Conservation (phyloP, 2,329 filamentous ascomycete genomes). For the Cladosporium cucumerinum region DNA sequence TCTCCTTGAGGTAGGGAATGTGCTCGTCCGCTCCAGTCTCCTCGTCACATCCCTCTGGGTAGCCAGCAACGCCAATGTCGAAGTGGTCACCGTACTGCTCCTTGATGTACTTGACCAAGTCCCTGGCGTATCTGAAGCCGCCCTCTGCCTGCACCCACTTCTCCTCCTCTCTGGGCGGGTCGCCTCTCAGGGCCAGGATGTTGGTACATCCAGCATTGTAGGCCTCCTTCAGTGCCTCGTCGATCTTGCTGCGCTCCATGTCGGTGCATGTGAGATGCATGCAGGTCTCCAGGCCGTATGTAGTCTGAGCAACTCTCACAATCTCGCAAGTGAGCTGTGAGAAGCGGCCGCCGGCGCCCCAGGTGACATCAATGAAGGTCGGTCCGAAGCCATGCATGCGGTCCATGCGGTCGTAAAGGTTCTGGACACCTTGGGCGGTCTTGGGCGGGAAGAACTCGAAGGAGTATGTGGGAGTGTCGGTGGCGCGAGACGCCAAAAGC, state of each 20-base stretch:
- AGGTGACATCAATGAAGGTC: conserved; percentile 96
- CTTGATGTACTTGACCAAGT: conserved; percentile 81
- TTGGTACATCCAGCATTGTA: conserved; percentile 97
- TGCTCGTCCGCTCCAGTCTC: conserved; percentile 81
- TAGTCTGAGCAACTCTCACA: conserved; percentile 91
- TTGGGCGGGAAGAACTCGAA: conserved; percentile 99
- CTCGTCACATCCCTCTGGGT: conserved; percentile 93
- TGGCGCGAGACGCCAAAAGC: conserved; percentile 74
- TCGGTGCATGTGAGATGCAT: conserved; percentile 99
- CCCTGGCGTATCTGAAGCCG: conserved; percentile 86
- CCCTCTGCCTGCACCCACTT: conserved; percentile 87
- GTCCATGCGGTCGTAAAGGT: conserved; percentile 98
- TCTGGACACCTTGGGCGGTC: conserved; percentile 95
- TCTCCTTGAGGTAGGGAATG: conserved; percentile 92
- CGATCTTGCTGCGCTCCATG: conserved; percentile 90
- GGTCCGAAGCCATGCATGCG: conserved; percentile 94
- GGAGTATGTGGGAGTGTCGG: conserved; percentile 84
- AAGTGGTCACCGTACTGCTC: conserved; percentile 83
- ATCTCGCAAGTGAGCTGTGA: conserved; percentile 95
- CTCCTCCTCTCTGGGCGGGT: conserved; percentile 89
- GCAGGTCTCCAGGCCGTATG: conserved; percentile 94
- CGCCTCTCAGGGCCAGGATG: conserved; percentile 87
- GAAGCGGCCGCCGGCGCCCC: conserved; percentile 90
- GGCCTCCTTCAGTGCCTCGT: conserved; percentile 79
- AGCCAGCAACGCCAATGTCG: conserved; percentile 94